Evolutionary conservation across 305 asterid genomes (phyloP).

Genomic region (Vinca major): DNA sequence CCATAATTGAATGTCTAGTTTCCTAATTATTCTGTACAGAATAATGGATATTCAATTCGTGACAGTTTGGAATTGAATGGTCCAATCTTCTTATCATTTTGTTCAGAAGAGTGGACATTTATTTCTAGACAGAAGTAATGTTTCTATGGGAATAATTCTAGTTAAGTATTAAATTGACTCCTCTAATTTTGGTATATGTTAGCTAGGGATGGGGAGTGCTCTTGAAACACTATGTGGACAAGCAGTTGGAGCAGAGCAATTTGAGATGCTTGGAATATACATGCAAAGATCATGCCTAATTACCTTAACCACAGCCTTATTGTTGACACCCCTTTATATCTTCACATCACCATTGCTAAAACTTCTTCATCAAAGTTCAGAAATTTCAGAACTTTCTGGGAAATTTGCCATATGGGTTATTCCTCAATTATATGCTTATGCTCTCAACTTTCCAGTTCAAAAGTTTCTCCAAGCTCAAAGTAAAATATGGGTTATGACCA

Average conservation of each 20-base stretch:
- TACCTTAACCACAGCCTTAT: conserved; percentile 35
- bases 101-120: too few relatives aligned
- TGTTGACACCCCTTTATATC: conserved; percentile 55
- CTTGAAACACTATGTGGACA: conserved; percentile 86
- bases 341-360: conserved; percentile 48
- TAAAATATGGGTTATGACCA: conserved; percentile 27
- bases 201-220: conserved; percentile 97
- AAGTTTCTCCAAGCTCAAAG: conserved; percentile 29
- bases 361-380: conserved; percentile 36
- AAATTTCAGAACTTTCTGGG: conserved; percentile 53
- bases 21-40: too few relatives aligned
- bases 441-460: conserved; percentile 26
- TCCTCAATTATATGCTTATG: conserved; percentile 38
- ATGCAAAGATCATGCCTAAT: conserved; percentile 73
- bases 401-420: conserved; percentile 56
- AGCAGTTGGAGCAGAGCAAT: conserved; percentile 68
- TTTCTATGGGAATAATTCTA: not conserved
- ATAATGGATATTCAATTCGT: too few relatives aligned
- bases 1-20: too few relatives aligned
- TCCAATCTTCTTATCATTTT: too few relatives aligned
- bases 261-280: conserved; percentile 57
- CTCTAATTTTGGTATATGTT: conserved; percentile 13
- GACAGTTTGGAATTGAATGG: too few relatives aligned
- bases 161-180: not conserved
- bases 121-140: too few relatives aligned